Evolutionary conservation across 169 alveolate genomes (phyloP), one percentile per base, ranked within the genome.

Genomic region (Plasmodium inui): DNA sequence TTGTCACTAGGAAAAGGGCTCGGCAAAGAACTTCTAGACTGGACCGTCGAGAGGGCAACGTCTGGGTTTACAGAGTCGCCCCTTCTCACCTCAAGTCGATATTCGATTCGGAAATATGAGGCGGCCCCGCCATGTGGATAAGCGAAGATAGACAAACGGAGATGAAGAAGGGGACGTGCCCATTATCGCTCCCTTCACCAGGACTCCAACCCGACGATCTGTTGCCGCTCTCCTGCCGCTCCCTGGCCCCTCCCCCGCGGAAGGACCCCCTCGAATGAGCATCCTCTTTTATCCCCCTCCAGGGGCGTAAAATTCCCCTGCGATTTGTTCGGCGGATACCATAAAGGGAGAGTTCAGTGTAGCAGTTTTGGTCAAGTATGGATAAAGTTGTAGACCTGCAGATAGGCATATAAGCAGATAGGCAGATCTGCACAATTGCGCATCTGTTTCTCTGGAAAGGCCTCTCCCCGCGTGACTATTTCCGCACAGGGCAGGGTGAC

Each of bases 21-120:
- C 89, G 96, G 17, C 97, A 97, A 39, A 92, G 98, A 26, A 94
- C 96, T 0, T 86, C 97, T 17, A 90, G 97, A 41, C 92, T 97
- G 19, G 98, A 97, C 81, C 89, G 97, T 34, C 82, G 96, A 8
- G 95, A 86, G 72, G 98, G 98, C 5, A 97, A 97, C 88, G 97
- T 97, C 17, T 97, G 98, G 98, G 97, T 96, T 17, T 96, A 97
- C 88, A 82, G 97, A 39, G 97, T 96, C 72, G 98, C 98, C 6
- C 98, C 98, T 7, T 93, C 97, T 12, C 94, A 96, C 76, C 76
- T 96, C 14, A 88, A 96, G 34, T 92, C 98, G 3, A 90, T 95
- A 61, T 95, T 96, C 39, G 97, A 95, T 80, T 95, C 92, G 46
- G 89, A 88, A 26, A 78, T 88, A 61, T 88, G 34, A 88, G 12